Evolutionary conservation across 2,329 filamentous ascomycete genomes (phyloP), one percentile per base, ranked within the genome.

Genomic region (Allantophomopsis cytisporea): DNA sequence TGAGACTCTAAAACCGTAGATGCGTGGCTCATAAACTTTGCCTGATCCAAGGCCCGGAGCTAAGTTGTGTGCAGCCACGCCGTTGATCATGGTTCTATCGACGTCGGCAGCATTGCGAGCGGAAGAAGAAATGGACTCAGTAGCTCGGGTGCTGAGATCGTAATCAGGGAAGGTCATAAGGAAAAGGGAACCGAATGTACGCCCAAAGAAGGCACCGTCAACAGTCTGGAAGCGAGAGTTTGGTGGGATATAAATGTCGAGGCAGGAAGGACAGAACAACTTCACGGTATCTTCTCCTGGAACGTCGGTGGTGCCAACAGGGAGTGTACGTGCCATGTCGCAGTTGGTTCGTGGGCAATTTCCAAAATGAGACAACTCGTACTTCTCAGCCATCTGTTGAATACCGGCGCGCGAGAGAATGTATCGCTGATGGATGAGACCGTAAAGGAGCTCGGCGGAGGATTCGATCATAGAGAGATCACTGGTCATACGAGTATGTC

Each of bases 341-440:
- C 91, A 98, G 62, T 89, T 79, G 43, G 89, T 93, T 43, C 91
- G 77, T n/a, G 91, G 91, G 59, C 91, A 98, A 50, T 82, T 80
- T 39, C 91, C 91, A 56, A 98, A 98, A 64, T 98, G 89, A 45
- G 88, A 83, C 37, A 94, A 72, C 61, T 96, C 89, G 66, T 96
- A 98, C 61, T 98, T 98, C 62, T 98, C 91, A 46, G 88, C 86
- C 91, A 98, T 98, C 59, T 95, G 88, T 63, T 96, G 89, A 53
- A 98, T 96, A 39, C 91, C 91, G 2, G 85, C 86, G 43, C 91
- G 76, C 17, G 88, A 95, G 54, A 88, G 96, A 63, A 98, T 96
- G 62, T 95, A 98, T 41, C 91, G 83, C 61, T 96, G 91, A 64
- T 98, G 91, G 60, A 98, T 98, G 43, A 98, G 74, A 32, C 91